Percentiles rank a stretch among this genome's conserved stretches.
These are phyloP conservation scores for Aspergillus sclerotialis DNA, from an alignment of 2,329 filamentous ascomycete genomes.

Conservation along the genomic window DNA sequence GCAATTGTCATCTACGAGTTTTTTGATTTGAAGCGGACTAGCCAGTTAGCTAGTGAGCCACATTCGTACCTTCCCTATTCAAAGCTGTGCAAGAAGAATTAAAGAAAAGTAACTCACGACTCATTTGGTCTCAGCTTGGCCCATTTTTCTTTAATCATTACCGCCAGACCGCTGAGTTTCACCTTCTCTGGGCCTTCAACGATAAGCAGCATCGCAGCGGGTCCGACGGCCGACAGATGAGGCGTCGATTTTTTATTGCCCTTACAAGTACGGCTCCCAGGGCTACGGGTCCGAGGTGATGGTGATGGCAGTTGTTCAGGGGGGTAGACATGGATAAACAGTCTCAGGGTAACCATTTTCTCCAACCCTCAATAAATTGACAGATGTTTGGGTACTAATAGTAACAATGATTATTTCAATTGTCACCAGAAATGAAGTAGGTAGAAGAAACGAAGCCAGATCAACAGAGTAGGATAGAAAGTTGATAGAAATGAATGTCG, in stretches of 20 bases:
- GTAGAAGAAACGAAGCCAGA: background rate
- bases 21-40: slow-evolving; percentile 30
- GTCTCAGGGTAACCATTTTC: slow-evolving; percentile 34
- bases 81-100: background rate
- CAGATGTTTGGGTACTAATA: no score
- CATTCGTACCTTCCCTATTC: no score
- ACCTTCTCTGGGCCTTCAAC: slow-evolving; percentile 24
- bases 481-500: slow-evolving; percentile 1
- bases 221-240: slow-evolving; percentile 7
- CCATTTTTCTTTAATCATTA: slow-evolving; percentile 28
- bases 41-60: slow-evolving; percentile 3
- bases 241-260: slow-evolving; percentile 7
- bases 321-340: slow-evolving; percentile 28
- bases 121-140: slow-evolving; percentile 22
- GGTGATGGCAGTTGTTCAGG: slow-evolving; percentile 15
- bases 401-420: background rate
- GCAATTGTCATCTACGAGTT: slow-evolving; percentile 29
- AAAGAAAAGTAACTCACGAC: slow-evolving; percentile 20
- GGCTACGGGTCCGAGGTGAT: slow-evolving; percentile 8
- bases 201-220: slow-evolving; percentile 24
- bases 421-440: no score
- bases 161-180: slow-evolving; percentile 22
- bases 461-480: slow-evolving; percentile 1
- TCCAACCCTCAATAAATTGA: no score
- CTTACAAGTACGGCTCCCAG: slow-evolving; percentile 10